Conservation (phyloP, 768 basidiomycete genomes). For the Exidia glandulosa region DNA sequence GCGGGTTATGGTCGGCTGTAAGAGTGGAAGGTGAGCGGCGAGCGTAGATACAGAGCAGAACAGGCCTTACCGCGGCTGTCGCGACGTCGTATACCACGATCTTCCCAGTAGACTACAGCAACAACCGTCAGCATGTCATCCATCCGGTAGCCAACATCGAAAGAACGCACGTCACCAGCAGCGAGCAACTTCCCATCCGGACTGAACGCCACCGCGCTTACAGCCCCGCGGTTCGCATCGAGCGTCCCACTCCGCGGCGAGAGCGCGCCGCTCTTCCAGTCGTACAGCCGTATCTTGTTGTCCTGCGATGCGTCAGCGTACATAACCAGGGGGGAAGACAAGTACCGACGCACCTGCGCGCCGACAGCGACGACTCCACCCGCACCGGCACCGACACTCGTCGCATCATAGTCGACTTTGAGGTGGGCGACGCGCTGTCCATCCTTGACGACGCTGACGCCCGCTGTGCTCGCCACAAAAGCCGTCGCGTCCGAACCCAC, state of each 20-base stretch:
- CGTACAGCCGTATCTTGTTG: conserved; percentile 59
- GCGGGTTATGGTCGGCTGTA: conserved; percentile 52
- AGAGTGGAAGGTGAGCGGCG: not conserved
- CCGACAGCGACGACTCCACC: conserved; percentile 68
- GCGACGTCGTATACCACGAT: conserved; percentile 65
- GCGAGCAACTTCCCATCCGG: conserved; percentile 66
- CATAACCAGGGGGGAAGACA: not conserved
- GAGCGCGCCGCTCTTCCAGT: conserved; percentile 51
- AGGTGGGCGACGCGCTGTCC: not conserved
- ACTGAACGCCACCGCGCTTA: conserved; percentile 75
- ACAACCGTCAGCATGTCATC: conserved; percentile 1
- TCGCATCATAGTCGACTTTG: conserved; percentile 45
- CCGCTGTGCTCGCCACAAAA: not conserved
- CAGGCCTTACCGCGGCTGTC: conserved; percentile 45
- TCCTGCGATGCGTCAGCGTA: conserved; percentile 38
- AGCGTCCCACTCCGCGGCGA: conserved; percentile 40
- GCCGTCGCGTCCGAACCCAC: not conserved
- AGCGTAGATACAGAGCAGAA: not conserved
- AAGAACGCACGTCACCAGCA: conserved; percentile 71
- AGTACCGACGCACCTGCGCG: conserved; percentile 57
- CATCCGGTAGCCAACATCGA: no score
- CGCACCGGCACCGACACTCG: conserved; percentile 41
- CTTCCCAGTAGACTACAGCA: conserved; percentile 61
- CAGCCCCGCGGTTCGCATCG: conserved; percentile 56
- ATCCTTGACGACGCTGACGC: not conserved